These are phyloP conservation scores for Ilex asprella DNA, from an alignment of 257 asterid genomes.

Conservation along the genomic window DNA sequence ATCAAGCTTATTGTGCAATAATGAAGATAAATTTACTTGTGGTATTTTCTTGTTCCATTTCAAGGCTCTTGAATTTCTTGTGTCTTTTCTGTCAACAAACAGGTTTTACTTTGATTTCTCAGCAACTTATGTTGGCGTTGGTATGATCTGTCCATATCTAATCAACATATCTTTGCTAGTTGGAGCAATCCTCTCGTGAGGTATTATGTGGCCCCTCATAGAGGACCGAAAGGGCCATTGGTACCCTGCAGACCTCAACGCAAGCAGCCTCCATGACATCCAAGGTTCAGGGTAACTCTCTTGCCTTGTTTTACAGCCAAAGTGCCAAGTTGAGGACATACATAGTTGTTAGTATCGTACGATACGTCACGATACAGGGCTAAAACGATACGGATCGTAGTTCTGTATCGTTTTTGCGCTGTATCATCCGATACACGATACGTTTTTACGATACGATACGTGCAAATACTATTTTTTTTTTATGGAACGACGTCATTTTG, in stretches of 20 bases:
- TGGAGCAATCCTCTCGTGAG: conserved; percentile 93
- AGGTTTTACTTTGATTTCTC: conserved; percentile 95
- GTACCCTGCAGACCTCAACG: conserved; percentile 40
- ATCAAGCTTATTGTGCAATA: no score
- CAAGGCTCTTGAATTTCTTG: conserved; percentile 1
- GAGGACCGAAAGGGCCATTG: conserved; percentile 54
- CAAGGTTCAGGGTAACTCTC: conserved; percentile 75
- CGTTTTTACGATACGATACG: no score
- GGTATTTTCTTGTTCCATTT: not conserved
- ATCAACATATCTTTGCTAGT: conserved; percentile 73
- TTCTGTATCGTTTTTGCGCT: no score
- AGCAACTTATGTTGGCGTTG: conserved; percentile 93
- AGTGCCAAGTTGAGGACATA: not conserved
- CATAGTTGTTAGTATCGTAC: no score
- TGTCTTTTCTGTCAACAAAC: conserved; percentile 7
- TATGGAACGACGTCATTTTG: no score
- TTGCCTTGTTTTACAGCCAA: not conserved
- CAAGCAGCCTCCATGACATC: conserved; percentile 64
- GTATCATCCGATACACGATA: no score
- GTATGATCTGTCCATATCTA: conserved; percentile 90
- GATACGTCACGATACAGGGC: no score
- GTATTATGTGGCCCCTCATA: conserved; percentile 95
- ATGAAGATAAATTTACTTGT: no score
- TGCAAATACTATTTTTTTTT: no score
- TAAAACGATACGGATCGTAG: no score